A percentile compares a stretch with the other conserved stretches of the same genome.
These are phyloP conservation scores for Hemileia vastatrix DNA, from an alignment of 1,284 basidiomycete genomes.

Conservation along the genomic window DNA sequence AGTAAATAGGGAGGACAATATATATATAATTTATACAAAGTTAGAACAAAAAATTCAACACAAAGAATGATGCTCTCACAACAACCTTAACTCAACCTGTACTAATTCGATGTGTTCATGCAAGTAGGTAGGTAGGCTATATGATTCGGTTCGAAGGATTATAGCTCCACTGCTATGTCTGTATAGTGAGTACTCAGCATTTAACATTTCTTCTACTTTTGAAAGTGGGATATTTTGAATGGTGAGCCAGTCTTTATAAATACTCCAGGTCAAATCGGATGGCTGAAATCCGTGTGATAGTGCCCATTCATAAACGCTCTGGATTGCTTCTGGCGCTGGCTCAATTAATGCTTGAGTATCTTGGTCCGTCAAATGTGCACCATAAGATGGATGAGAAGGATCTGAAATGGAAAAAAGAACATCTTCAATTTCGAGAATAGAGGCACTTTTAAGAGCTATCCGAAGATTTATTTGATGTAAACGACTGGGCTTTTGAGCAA, in stretches of 20 bases:
- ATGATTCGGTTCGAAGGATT: slow-evolving; percentile 17
- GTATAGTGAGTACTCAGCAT: slow-evolving; percentile 18
- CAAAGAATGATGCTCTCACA: not conserved
- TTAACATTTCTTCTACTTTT: slow-evolving; percentile 15
- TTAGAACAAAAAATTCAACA: not conserved
- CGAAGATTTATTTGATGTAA: slow-evolving; percentile 16
- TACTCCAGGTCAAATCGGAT: slow-evolving; percentile 1
- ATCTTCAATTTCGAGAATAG: slow-evolving; percentile 10
- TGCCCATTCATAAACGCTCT: slow-evolving; percentile 9
- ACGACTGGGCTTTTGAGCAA: not conserved
- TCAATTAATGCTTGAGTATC: slow-evolving; percentile 1
- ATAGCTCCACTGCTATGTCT: slow-evolving; percentile 11
- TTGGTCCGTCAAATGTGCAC: slow-evolving; percentile 6
- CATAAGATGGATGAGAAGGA: slow-evolving; percentile 4
- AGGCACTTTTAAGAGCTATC: slow-evolving; percentile 9
- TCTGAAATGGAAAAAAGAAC: slow-evolving; percentile 17
- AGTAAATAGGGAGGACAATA: not conserved
- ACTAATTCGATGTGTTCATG: slow-evolving; percentile 22
- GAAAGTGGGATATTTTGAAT: slow-evolving; percentile 6
- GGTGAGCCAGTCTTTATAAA: slow-evolving; percentile 17
- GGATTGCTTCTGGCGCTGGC: slow-evolving; percentile 12
- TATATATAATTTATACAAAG: not conserved
- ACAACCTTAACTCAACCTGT: too few species aligned
- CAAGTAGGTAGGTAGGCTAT: slow-evolving; percentile 15
- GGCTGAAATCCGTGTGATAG: slow-evolving; percentile 1